Evolutionary conservation across 495 filamentous ascomycete genomes (phyloP), one percentile per base, ranked within the genome.

Genomic region (Umbilicaria muhlenbergii): DNA sequence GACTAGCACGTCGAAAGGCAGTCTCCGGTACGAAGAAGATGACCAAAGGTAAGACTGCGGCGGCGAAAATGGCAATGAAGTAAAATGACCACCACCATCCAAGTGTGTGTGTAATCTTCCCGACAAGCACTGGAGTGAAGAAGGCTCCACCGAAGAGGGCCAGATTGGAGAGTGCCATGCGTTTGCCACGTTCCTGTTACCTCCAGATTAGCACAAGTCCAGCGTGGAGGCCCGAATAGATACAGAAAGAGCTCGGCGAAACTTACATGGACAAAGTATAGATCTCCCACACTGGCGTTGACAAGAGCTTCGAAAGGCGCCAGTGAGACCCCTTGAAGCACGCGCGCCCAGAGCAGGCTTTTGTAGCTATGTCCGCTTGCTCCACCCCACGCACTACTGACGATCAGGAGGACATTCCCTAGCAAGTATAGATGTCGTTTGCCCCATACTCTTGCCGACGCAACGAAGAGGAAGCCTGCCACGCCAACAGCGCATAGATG

Each of bases 101-200:
- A 12, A 95, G 69, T 0, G 68, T 66, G 36, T 71, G 62, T 16
- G 86, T 88, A 46, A 94, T 87, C 55, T 83, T 87, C 31, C 88
- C 88, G 11, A 53, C 86, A 10, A 89, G 60, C 21, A 93, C 84
- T 0, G 86, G 88, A 0, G 88, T 94, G 56, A 94, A 80, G 53
- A 95, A 94, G 3, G 88, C 85, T 5, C 86, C 85, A 1, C 88
- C 88, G 56, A 92, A 95, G 10, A 94, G 69, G 3, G 87, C 77
- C 39, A 95, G 73, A 57, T 94, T 95, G 11, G 80, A 79, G 28
- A 92, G 65, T 10, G 88, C 88, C 87, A 95, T 95, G 38, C 87
- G 74, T 54, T 78, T 83, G 18, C 87, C 88, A 31, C 86, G 70
- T 68, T 89, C 67, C 75, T 85, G 45, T 36, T 19, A 16, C 11